Percentiles rank a stretch among this genome's conserved stretches.
phyloP scores from a whole-genome alignment of 1,284 basidiomycete species.

The Hymenochaete sp. region DNA sequence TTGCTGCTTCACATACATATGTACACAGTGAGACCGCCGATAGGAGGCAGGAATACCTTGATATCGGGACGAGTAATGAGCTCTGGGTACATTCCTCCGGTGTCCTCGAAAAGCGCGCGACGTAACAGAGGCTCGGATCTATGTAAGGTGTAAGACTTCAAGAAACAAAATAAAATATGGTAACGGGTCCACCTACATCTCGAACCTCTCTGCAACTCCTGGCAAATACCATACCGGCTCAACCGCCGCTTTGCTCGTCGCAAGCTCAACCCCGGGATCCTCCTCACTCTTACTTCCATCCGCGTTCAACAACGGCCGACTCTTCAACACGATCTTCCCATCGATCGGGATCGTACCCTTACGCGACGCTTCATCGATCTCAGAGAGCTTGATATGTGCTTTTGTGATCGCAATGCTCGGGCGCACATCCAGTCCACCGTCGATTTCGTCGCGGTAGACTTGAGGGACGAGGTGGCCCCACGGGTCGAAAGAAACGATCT shows the following conservation, averaged over 20 bases:
- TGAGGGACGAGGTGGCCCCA: conserved; percentile 88
- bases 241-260: conserved; percentile 80
- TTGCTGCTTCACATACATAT: conserved; percentile 51
- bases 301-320: conserved; percentile 46
- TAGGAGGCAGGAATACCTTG: conserved; percentile 92
- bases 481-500: conserved; percentile 93
- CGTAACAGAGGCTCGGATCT: conserved; percentile 81
- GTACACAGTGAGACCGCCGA: conserved; percentile 87
- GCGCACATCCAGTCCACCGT: conserved; percentile 67
- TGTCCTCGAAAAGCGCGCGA: conserved; percentile 88
- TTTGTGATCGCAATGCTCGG: conserved; percentile 89
- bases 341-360: conserved; percentile 73
- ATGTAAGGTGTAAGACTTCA: conserved; percentile 3
- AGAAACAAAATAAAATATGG: conserved; percentile 26
- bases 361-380: conserved; percentile 77
- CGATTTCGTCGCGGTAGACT: conserved; percentile 63
- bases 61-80: conserved; percentile 92
- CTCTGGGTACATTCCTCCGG: conserved; percentile 94
- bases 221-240: conserved; percentile 95
- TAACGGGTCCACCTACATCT: conserved; percentile 49
- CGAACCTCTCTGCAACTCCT: conserved; percentile 84
- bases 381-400: conserved; percentile 83
- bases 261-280: conserved; percentile 81
- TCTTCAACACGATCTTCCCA: conserved; percentile 74
- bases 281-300: conserved; percentile 50